A percentile compares a stretch with the other conserved stretches of the same genome.
Conservation (phyloP, 1,284 basidiomycete genomes). For the Microbotryum intermedium region DNA sequence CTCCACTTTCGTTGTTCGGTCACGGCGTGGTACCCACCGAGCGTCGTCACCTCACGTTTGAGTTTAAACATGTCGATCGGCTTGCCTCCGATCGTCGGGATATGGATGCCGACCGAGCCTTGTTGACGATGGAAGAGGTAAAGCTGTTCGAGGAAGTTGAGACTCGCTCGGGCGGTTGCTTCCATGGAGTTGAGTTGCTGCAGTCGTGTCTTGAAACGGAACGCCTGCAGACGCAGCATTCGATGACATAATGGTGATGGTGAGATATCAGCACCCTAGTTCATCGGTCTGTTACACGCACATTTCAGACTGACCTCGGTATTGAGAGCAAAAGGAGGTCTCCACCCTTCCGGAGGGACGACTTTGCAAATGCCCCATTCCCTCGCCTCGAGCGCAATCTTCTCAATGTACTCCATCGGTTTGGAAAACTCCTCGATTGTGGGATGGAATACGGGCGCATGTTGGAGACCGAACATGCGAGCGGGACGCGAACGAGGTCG, state of each 20-base stretch:
- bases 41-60: conserved; percentile 62
- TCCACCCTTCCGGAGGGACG: conserved; percentile 86
- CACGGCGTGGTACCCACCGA: conserved; percentile 80
- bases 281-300: neutral
- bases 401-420: conserved; percentile 90
- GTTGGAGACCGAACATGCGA: conserved; percentile 66
- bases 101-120: conserved; percentile 67
- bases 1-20: conserved; percentile 31
- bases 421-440: conserved; percentile 83
- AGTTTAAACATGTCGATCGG: conserved; percentile 87
- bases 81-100: conserved; percentile 86
- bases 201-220: conserved; percentile 90
- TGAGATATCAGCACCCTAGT: neutral
- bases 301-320: conserved; percentile 58
- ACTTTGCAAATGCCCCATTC: conserved; percentile 92
- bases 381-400: conserved; percentile 59
- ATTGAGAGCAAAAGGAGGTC: conserved; percentile 93
- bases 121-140: conserved; percentile 51
- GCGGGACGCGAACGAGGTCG: conserved; percentile 10
- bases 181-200: conserved; percentile 95
- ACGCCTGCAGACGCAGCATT: conserved; percentile 48
- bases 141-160: conserved; percentile 95
- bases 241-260: neutral
- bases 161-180: conserved; percentile 87
- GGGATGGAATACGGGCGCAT: conserved; percentile 86